Evolutionary conservation across 441 rosid species (phyloP), one percentile per base, ranked within the genome.

Genomic region (Sinapis alba): DNA sequence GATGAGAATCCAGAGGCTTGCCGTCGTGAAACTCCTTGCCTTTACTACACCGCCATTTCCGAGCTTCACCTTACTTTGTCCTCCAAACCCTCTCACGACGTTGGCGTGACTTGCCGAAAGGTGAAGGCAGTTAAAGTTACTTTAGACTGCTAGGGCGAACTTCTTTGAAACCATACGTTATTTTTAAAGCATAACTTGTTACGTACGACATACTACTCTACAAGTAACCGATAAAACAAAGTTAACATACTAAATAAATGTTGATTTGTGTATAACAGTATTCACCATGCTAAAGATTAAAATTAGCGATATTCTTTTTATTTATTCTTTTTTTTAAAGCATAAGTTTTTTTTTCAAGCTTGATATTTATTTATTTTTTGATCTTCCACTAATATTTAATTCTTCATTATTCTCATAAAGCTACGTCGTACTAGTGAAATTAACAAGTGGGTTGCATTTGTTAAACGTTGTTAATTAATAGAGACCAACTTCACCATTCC

Each of bases 391-490:
- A 1, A 16, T n/a, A 45, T 47, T 47, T 10, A 47, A 47, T 11
- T 54, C 27, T 53, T 53, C n/a, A 4, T 23, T 54, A 2, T 54
- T 21, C 21, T 21, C 60, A 56, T 23, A 21, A 21, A 56, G 30
- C 60, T 56, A 11, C 30, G 36, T 62, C 11, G 24, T 27, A 63
- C 32, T 64, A 21, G 20, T 24, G 34, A 45, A 43, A 64, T 41
- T 21, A 41, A 43, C 21, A 64, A 24, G 15, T 34, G 18, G 11
- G 12, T 24, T 20, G 19, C 21, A 13, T 63, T 63, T 36, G 32
- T 7, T 24, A 57, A 57, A 15, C 69, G 56, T 43, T 43, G 41
- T 56, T 68, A 56, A 36, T 59, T 59, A 70, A 13, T 43, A 26
- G 8, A 70, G 13, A 15, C 30, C 73, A 69, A 38, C 5, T 43